Percentiles rank a stretch among this genome's conserved stretches.
Conservation (phyloP, 1,284 basidiomycete species). For the Inonotus hispidus region DNA sequence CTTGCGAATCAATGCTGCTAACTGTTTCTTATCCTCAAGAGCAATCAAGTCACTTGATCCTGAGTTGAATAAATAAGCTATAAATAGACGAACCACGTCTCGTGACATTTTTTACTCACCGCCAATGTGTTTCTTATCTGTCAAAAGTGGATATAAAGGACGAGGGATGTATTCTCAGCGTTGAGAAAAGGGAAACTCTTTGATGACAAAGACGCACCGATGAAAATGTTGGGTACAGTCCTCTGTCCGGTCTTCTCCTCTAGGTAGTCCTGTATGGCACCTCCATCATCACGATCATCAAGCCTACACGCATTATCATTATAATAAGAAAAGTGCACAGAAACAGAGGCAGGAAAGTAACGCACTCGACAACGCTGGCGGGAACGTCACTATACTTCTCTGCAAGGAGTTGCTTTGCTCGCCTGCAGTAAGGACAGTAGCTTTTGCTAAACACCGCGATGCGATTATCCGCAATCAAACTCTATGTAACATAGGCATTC, state of each 20-base stretch:
- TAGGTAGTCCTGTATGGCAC: conserved; percentile 29
- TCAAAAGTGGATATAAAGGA: neutral
- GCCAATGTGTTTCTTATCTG: conserved; percentile 18
- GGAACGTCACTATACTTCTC: conserved; percentile 17
- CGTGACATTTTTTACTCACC: conserved; percentile 1
- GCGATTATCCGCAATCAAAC: conserved; percentile 23
- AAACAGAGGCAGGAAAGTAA: conserved; percentile 7
- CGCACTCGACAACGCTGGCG: conserved; percentile 25
- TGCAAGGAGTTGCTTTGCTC: conserved; percentile 23
- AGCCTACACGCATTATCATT: conserved; percentile 20
- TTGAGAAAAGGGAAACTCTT: neutral
- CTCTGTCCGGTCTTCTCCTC: conserved; percentile 26
- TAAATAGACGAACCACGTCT: too few species aligned
- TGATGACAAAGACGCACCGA: conserved; percentile 21
- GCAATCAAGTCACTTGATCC: conserved; percentile 9
- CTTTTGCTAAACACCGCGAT: conserved; percentile 30
- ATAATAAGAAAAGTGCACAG: neutral
- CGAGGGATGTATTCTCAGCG: neutral
- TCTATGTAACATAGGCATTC: conserved; percentile 13
- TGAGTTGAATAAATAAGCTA: neutral
- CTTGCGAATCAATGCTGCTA: neutral
- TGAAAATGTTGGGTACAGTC: conserved; percentile 32
- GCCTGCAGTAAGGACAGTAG: conserved; percentile 28
- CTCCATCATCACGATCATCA: conserved; percentile 26
- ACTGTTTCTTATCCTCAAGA: neutral